Percentiles rank a stretch among this genome's conserved stretches.
Conservation (phyloP, 2,329 filamentous ascomycete genomes). For the Penicillium sp. region DNA sequence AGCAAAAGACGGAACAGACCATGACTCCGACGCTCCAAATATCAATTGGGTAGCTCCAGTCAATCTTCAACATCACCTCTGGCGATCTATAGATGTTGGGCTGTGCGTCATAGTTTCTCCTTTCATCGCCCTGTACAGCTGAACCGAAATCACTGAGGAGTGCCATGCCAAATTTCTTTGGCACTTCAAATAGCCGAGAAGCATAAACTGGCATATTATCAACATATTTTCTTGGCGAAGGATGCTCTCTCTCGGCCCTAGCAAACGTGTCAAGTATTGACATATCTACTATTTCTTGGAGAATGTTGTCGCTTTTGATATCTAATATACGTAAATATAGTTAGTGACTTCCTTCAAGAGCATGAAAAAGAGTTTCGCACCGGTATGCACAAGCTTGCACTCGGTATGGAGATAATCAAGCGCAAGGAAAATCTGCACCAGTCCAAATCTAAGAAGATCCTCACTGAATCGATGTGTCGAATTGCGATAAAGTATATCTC, state of each 20-base stretch:
- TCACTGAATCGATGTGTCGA: neutral
- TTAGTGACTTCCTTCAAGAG: too few species aligned
- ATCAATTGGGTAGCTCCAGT: conserved; percentile 50
- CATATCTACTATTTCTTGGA: neutral
- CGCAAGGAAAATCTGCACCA: conserved; percentile 11
- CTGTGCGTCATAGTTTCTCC: conserved; percentile 47
- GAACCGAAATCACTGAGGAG: conserved; percentile 42
- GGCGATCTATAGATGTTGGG: conserved; percentile 34
- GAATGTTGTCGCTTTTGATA: neutral
- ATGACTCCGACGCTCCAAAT: conserved; percentile 54
- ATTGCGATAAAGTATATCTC: neutral
- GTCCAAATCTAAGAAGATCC: conserved; percentile 6
- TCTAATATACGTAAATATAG: too few species aligned
- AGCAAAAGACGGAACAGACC: too few species aligned
- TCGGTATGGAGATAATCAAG: conserved; percentile 14
- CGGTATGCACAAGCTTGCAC: conserved; percentile 9
- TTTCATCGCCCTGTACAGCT: conserved; percentile 39
- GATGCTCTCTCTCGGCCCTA: neutral
- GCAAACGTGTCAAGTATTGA: neutral
- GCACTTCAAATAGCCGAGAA: neutral
- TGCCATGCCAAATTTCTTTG: conserved; percentile 8
- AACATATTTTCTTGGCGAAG: neutral
- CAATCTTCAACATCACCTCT: conserved; percentile 48
- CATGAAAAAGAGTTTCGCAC: too few species aligned
- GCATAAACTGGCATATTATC: neutral